A percentile compares a stretch with the other conserved stretches of the same genome.
Evolutionary conservation across 345 rosid genomes (phyloP).

Genomic region (Streptanthus diversifolius): DNA sequence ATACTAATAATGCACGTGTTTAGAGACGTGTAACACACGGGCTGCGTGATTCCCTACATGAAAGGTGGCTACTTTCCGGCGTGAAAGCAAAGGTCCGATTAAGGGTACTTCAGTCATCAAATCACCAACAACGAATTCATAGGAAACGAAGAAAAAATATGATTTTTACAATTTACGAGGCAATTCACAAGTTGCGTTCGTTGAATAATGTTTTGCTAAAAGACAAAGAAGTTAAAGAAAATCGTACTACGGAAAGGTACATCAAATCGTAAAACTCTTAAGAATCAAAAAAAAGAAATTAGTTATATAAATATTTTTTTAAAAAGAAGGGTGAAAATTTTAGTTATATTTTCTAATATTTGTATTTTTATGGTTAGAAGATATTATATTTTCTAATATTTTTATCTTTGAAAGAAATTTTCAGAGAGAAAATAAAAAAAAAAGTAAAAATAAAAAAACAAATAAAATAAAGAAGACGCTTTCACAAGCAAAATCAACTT

Average conservation of each 20-base stretch:
- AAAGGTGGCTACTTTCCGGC: conserved; percentile 39
- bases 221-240: background rate
- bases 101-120: conserved; percentile 24
- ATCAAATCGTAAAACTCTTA: background rate
- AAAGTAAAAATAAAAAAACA: background rate
- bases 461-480: background rate
- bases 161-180: conserved; percentile 5
- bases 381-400: too few relatives aligned
- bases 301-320: too few relatives aligned
- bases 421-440: background rate
- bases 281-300: background rate
- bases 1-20: conserved; percentile 25
- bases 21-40: conserved; percentile 25
- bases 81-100: conserved; percentile 31
- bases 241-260: conserved; percentile 41
- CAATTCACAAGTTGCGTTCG: conserved; percentile 3
- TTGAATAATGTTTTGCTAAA: conserved; percentile 11
- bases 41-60: conserved; percentile 32
- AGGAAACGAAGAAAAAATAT: background rate
- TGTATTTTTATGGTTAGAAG: conserved; percentile 7
- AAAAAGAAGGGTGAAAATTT: too few relatives aligned
- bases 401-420: background rate
- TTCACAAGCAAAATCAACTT: conserved; percentile 23
- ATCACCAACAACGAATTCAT: background rate
- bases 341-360: too few relatives aligned